Evolutionary conservation across 2,329 filamentous ascomycete genomes (phyloP), one percentile per base, ranked within the genome.

Genomic region (Pseudodiploospora longispora): DNA sequence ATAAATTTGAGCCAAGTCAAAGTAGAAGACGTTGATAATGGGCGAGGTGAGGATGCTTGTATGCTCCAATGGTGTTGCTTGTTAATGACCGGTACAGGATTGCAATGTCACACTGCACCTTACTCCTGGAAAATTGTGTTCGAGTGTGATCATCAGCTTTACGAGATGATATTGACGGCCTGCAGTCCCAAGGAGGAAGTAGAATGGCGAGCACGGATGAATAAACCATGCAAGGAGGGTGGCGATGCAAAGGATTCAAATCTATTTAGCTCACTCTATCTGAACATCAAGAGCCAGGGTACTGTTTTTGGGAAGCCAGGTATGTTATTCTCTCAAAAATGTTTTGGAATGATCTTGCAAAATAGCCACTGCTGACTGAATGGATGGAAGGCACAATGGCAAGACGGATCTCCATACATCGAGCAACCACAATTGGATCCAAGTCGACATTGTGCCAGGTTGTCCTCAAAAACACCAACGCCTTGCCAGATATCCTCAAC

Each of bases 121-220:
- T 87, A 87, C 61, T 93, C 89, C 1, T 97, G 90, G 91, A 98
- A 97, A 60, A 57, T 96, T 8, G 74, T 87, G 3, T 96, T 97
- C 56, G 83, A 93, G 59, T 78, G 79, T 51, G 75, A 84, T 45
- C 78, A 85, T 52, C 80, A 85, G 47, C 70, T 91, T 42, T 91
- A 87, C 59, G 91, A 97, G 63, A 66, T 95, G 10, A 80, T 96
- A 35, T 74, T 95, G 66, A 94, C 85, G 52, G 91, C 89, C 32
- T 95, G 89, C 55, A 91, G 85, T 1, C 71, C 80, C 1, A 79
- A 76, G 35, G 91, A 98, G 60, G 87, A 93, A 55, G 69, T 76
- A 38, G 80, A 83, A 55, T 98, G 93, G 91, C 82, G 83, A 50
- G 72, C 69, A 10, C 76, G 82, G n/a, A 69, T 95, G 27, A 63